These are phyloP conservation scores for Aureobasidium sp. DNA, from an alignment of 2,329 filamentous ascomycete genomes.

Conservation along the genomic window DNA sequence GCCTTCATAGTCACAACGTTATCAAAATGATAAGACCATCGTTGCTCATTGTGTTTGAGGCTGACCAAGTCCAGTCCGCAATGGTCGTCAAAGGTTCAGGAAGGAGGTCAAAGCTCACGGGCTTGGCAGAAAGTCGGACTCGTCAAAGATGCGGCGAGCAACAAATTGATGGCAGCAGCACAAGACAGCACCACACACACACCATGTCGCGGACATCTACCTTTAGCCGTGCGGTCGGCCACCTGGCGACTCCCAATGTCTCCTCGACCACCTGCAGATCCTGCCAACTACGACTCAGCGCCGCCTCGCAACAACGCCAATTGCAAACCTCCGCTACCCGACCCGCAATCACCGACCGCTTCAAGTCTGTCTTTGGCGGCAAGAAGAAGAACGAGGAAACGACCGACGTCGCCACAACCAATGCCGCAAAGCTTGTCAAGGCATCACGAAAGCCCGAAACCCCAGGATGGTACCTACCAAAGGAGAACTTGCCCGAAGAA, in stretches of 20 bases:
- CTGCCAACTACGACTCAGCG: not conserved
- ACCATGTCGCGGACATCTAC: constrained; percentile 8
- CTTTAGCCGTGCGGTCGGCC: not conserved
- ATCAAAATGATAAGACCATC: too few relatives aligned
- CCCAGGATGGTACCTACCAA: constrained; percentile 3
- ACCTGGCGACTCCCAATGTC: not conserved
- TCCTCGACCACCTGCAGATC: not conserved
- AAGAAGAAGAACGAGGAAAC: not conserved
- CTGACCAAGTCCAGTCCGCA: not conserved
- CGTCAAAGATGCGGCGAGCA: constrained; percentile 1
- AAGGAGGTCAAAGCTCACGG: not conserved
- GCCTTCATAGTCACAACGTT: not conserved
- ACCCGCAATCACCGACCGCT: not conserved
- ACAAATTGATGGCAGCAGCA: not conserved
- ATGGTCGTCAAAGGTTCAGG: not conserved
- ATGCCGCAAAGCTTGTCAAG: not conserved
- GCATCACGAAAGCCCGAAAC: not conserved
- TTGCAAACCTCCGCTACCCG: constrained; percentile 1
- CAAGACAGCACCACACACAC: not conserved
- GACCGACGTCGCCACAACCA: not conserved
- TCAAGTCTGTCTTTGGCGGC: not conserved
- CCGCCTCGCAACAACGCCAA: constrained; percentile 7
- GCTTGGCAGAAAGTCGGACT: constrained; percentile 14
- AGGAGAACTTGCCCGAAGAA: not conserved
- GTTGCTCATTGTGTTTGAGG: not conserved